Percentiles rank a stretch among this genome's conserved stretches.
These are phyloP conservation scores for Guyanaporus albipodus DNA, from an alignment of 768 basidiomycete species.

Conservation along the genomic window DNA sequence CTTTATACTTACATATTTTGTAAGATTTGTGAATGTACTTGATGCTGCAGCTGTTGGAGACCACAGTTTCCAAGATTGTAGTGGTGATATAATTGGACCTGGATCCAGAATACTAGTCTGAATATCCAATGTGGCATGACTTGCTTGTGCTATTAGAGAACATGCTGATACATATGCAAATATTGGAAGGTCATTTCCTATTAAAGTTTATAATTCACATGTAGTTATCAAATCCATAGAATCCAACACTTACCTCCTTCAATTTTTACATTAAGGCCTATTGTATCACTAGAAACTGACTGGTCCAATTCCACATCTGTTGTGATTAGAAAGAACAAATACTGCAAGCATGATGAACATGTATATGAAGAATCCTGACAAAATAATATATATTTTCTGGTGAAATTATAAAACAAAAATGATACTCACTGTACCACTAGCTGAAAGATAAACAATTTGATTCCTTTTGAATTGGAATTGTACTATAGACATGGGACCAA, in stretches of 20 bases:
- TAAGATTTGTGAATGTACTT: background rate
- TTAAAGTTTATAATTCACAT: background rate
- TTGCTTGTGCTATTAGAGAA: background rate
- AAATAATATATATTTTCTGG: background rate
- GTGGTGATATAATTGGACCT: background rate
- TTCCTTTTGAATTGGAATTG: background rate
- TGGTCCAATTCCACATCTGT: constrained; percentile 4
- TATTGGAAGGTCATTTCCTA: background rate
- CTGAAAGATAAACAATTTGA: background rate
- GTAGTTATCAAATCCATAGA: too few species aligned
- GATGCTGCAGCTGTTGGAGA: too few species aligned
- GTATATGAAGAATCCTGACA: background rate
- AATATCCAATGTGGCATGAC: constrained; percentile 1
- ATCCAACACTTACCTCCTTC: background rate
- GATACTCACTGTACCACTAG: background rate
- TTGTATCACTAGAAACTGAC: background rate
- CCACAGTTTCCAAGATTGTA: constrained; percentile 9
- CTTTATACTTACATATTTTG: background rate
- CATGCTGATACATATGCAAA: constrained; percentile 9
- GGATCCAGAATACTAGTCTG: background rate
- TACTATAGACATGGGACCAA: too few species aligned
- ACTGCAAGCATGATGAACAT: background rate
- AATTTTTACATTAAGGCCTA: background rate
- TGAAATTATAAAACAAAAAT: background rate
- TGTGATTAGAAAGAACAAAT: constrained; percentile 10